phyloP scores from a whole-genome alignment of 257 asterid genomes.

The Linaria vulgaris region DNA sequence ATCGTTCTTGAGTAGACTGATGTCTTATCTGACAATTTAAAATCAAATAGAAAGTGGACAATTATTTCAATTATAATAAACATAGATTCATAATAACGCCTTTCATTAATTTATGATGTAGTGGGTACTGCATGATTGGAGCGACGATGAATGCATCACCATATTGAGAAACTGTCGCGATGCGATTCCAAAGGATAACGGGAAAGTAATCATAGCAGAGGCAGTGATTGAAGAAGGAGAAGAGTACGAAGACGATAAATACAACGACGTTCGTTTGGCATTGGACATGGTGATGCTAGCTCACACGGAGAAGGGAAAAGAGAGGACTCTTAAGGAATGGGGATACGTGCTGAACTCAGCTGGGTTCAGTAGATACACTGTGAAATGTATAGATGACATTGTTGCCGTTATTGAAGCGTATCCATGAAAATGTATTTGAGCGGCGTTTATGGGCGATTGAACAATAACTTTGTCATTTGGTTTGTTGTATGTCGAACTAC shows the following conservation, averaged over 20 bases:
- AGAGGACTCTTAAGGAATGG: conserved; percentile 59
- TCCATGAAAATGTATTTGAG: conserved; percentile 28
- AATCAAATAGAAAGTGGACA: too few species aligned
- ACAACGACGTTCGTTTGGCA: conserved; percentile 43
- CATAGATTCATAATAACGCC: too few species aligned
- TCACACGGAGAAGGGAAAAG: conserved; percentile 60
- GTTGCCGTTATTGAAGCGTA: conserved; percentile 49
- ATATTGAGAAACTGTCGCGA: conserved; percentile 54
- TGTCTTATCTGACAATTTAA: too few species aligned
- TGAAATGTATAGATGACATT: conserved; percentile 30
- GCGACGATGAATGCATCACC: conserved; percentile 59
- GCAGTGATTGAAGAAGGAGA: conserved; percentile 43
- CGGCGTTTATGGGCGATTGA: too few species aligned
- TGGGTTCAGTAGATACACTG: conserved; percentile 43
- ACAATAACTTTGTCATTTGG: too few species aligned
- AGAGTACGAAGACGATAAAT: conserved; percentile 6
- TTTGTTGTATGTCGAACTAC: too few species aligned
- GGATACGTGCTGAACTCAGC: conserved; percentile 38
- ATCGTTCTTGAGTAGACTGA: too few species aligned
- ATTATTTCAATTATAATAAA: too few species aligned
- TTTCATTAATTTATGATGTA: conserved; percentile 7
- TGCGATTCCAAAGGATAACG: conserved; percentile 42
- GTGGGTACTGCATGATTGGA: conserved; percentile 80
- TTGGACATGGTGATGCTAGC: conserved; percentile 78
- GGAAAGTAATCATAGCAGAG: conserved; percentile 66